These are phyloP conservation scores for Cystoderma amianthinum DNA, from an alignment of 768 basidiomycete species.

Conservation along the genomic window DNA sequence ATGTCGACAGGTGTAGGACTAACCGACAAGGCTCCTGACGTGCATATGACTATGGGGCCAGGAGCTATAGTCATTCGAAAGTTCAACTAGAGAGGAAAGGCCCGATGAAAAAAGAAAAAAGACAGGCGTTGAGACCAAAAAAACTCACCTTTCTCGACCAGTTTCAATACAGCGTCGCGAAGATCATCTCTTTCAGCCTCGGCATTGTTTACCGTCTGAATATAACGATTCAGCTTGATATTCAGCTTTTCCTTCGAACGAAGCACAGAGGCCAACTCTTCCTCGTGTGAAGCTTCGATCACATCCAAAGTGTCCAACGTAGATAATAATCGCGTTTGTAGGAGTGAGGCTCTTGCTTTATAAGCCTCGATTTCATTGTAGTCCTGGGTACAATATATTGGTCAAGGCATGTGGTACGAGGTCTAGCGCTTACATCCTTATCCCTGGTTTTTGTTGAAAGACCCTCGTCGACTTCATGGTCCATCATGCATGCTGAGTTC, in stretches of 20 bases:
- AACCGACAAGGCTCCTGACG: too few relatives aligned
- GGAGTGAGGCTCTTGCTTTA: slow-evolving; percentile 28
- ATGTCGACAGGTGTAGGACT: too few relatives aligned
- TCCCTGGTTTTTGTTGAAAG: too few relatives aligned
- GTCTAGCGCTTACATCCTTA: slow-evolving; percentile 9
- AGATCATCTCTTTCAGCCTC: slow-evolving; percentile 48
- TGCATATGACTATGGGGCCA: too few relatives aligned
- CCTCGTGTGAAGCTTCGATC: slow-evolving; percentile 26
- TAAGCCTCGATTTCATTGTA: slow-evolving; percentile 15
- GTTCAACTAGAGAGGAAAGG: too few relatives aligned
- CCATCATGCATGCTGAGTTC: too few relatives aligned
- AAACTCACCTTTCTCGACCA: slow-evolving; percentile 55
- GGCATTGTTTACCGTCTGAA: slow-evolving; percentile 18
- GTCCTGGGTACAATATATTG: too few relatives aligned
- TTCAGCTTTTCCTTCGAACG: slow-evolving; percentile 24
- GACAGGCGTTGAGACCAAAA: not conserved
- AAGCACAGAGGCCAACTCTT: slow-evolving; percentile 28
- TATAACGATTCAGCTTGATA: slow-evolving; percentile 28
- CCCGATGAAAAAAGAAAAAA: too few relatives aligned
- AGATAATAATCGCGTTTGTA: slow-evolving; percentile 39
- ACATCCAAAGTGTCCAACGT: slow-evolving; percentile 45
- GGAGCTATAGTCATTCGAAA: too few relatives aligned
- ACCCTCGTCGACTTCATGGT: too few relatives aligned
- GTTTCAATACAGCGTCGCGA: slow-evolving; percentile 40
- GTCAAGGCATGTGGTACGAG: too few relatives aligned